phyloP scores from a whole-genome alignment of 306 rosid species.

The Glycyrrhiza uralensis region DNA sequence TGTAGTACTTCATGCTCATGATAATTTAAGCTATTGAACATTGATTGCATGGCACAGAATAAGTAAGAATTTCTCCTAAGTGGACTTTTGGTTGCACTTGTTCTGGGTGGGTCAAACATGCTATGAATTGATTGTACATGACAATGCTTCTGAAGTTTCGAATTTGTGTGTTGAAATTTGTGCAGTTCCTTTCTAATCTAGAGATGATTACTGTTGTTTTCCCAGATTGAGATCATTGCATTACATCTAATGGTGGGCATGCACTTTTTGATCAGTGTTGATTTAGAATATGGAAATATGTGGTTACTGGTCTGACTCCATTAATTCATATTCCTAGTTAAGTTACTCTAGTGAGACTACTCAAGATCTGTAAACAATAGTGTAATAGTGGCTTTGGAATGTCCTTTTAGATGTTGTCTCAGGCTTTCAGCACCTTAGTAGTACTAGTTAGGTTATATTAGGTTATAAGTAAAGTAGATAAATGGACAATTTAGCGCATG shows the following conservation, averaged over 20 bases:
- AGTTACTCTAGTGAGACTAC: background rate
- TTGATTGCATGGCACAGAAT: background rate
- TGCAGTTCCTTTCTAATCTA: background rate
- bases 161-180: background rate
- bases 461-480: too few species aligned
- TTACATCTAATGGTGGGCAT: background rate
- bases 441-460: background rate
- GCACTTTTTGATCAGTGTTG: background rate
- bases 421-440: background rate
- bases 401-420: background rate
- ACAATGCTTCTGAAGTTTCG: background rate
- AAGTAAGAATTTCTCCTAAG: background rate
- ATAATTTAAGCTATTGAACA: background rate
- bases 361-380: background rate
- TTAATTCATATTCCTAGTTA: background rate
- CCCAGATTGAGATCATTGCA: background rate
- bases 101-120: background rate
- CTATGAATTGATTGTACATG: background rate
- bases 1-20: background rate
- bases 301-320: background rate
- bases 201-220: background rate
- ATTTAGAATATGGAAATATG: background rate
- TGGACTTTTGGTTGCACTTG: too few species aligned
- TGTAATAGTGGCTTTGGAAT: background rate
- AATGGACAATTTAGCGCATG: background rate